Conservation (phyloP, 148 eudicot genomes). For the Cornus kousa region DNA sequence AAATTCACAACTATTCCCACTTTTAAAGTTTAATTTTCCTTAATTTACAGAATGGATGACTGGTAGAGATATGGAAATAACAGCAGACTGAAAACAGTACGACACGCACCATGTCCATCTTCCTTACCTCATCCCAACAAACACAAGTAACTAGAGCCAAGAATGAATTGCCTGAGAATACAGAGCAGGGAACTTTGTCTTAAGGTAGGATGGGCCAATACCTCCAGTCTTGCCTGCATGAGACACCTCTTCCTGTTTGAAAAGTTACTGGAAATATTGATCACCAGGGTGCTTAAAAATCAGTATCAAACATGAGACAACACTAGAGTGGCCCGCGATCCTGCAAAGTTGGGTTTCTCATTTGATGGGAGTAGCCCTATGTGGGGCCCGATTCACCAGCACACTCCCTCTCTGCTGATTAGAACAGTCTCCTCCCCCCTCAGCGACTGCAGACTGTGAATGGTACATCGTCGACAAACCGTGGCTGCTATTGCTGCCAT, state of each 20-base stretch:
- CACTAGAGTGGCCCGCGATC: not conserved
- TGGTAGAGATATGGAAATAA: not conserved
- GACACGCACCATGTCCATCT: not conserved
- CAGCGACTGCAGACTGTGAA: constrained; percentile 23
- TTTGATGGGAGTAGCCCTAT: constrained; percentile 28
- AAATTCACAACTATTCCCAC: constrained; percentile 15
- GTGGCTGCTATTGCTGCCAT: constrained; percentile 21
- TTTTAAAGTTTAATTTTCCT: not conserved
- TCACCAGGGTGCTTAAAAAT: not conserved
- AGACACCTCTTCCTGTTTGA: not conserved
- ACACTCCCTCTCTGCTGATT: constrained; percentile 33
- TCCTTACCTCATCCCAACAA: constrained; percentile 15
- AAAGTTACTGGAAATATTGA: not conserved
- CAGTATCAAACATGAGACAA: not conserved
- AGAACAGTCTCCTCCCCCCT: constrained; percentile 21
- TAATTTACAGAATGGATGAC: constrained; percentile 12
- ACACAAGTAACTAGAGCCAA: constrained; percentile 46
- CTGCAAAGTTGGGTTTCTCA: constrained; percentile 11
- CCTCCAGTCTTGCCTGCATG: not conserved
- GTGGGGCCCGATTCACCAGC: constrained; percentile 31
- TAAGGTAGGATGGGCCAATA: not conserved
- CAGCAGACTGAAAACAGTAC: constrained; percentile 1
- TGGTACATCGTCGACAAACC: constrained; percentile 28
- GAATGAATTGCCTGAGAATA: constrained; percentile 60
- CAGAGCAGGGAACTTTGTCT: not conserved